phyloP scores from a whole-genome alignment of 1,284 basidiomycete genomes.

The Anthracocystis panici-leucophaei region DNA sequence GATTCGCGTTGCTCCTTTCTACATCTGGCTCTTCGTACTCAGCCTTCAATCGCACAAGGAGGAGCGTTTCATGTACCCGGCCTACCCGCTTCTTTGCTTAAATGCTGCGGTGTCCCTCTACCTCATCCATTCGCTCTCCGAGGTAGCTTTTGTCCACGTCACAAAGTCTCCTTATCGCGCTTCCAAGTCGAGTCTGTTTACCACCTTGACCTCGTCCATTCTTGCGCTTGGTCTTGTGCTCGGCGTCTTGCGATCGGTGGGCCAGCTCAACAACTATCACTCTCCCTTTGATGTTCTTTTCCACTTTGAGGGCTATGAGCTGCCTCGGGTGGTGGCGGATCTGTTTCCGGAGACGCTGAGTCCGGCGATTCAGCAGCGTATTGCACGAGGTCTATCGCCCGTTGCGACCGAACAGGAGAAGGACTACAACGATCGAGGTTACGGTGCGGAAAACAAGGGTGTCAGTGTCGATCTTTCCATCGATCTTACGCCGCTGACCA shows the following conservation, averaged over 20 bases:
- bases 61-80: constrained; percentile 96
- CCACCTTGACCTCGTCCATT: constrained; percentile 79
- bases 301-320: constrained; percentile 81
- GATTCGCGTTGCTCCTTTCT: constrained; percentile 83
- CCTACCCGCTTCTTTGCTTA: constrained; percentile 90
- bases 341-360: constrained; percentile 35
- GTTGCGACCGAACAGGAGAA: constrained; percentile 42
- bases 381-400: constrained; percentile 38
- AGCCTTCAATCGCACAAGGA: constrained; percentile 92
- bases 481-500: constrained; percentile 18
- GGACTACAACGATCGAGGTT: constrained; percentile 42
- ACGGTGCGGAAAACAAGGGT: constrained; percentile 34
- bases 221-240: constrained; percentile 77
- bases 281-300: constrained; percentile 83
- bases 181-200: constrained; percentile 75
- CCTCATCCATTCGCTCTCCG: constrained; percentile 72
- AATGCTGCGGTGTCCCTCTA: constrained; percentile 85
- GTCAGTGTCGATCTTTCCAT: constrained; percentile 34
- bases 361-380: constrained; percentile 26
- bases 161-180: constrained; percentile 59
- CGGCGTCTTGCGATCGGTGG: constrained; percentile 82
- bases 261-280: constrained; percentile 88
- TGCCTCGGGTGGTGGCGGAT: constrained; percentile 76
- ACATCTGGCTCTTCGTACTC: constrained; percentile 87
- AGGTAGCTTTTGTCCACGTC: constrained; percentile 44